These are phyloP conservation scores for Coprinellus micaceus DNA, from an alignment of 768 basidiomycete species.

Conservation along the genomic window DNA sequence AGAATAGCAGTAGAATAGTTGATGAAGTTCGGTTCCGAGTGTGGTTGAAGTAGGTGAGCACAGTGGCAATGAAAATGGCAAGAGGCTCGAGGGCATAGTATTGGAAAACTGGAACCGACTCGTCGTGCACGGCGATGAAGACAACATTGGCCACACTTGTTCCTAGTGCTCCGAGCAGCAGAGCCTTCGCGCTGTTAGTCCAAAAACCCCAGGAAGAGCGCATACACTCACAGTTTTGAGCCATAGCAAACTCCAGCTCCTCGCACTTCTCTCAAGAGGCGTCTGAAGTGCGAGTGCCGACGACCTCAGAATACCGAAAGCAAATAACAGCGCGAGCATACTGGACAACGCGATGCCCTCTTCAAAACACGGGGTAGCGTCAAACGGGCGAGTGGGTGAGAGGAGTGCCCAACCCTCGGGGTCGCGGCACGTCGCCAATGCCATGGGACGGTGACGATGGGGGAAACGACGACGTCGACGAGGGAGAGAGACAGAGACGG, in stretches of 20 bases:
- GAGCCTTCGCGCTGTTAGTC: slow-evolving; percentile 30
- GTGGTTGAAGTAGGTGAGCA: slow-evolving; percentile 67
- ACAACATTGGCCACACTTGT: slow-evolving; percentile 43
- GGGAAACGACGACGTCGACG: too few relatives aligned
- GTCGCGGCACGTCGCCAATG: slow-evolving; percentile 50
- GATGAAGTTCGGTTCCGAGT: slow-evolving; percentile 68
- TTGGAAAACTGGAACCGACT: slow-evolving; percentile 41
- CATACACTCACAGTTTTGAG: slow-evolving; percentile 61
- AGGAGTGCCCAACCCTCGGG: slow-evolving; percentile 63
- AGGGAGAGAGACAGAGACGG: too few relatives aligned
- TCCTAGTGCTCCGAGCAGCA: slow-evolving; percentile 44
- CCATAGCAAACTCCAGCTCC: slow-evolving; percentile 49
- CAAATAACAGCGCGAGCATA: slow-evolving; percentile 43
- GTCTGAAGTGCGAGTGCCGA: slow-evolving; percentile 23
- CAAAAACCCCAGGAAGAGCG: background rate
- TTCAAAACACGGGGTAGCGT: slow-evolving; percentile 79
- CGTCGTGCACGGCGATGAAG: slow-evolving; percentile 32
- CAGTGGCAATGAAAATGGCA: slow-evolving; percentile 43
- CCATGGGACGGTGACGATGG: too few relatives aligned
- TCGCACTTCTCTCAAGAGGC: slow-evolving; percentile 33
- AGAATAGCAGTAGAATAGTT: slow-evolving; percentile 72
- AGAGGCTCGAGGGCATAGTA: slow-evolving; percentile 58
- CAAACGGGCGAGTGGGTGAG: slow-evolving; percentile 62
- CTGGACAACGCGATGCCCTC: slow-evolving; percentile 62
- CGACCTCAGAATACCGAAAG: slow-evolving; percentile 38